Evolutionary conservation across 345 rosid genomes (phyloP).

Genomic region (Carallia brachiata): DNA sequence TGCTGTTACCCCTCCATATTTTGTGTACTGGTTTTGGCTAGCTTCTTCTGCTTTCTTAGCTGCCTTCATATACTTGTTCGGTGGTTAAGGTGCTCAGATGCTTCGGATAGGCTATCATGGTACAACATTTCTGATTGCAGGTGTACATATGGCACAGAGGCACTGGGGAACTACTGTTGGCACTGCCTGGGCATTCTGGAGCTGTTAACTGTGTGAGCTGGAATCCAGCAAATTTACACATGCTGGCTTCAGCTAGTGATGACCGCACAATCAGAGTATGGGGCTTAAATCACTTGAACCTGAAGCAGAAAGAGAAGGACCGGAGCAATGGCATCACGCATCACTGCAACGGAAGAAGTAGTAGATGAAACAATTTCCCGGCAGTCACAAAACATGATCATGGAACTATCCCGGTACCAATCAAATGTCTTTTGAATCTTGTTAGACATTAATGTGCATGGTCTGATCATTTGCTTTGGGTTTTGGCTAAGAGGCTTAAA

Average conservation of each 20-base stretch:
- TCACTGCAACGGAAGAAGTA: constrained; percentile 32
- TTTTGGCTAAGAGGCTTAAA: constrained; percentile 18
- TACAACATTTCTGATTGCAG: constrained; percentile 29
- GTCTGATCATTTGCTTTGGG: constrained; percentile 20
- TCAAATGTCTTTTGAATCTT: constrained; percentile 14
- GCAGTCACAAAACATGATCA: neutral
- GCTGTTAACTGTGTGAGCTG: constrained; percentile 74
- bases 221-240: constrained; percentile 62
- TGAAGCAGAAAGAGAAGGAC: constrained; percentile 23
- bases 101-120: neutral
- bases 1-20: no score
- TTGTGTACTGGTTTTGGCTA: no score
- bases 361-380: constrained; percentile 14
- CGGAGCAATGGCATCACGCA: constrained; percentile 21
- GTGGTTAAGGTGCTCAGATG: no score
- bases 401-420: neutral
- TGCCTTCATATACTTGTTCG: neutral
- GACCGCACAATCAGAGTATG: constrained; percentile 68
- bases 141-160: constrained; percentile 70
- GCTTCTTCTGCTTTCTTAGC: no score
- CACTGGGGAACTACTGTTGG: constrained; percentile 40
- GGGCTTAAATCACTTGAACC: constrained; percentile 45
- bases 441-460: constrained; percentile 24
- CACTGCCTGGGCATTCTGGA: constrained; percentile 68
- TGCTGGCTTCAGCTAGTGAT: constrained; percentile 73